phyloP scores from a whole-genome alignment of 2,329 filamentous ascomycete genomes.

The Fusarium sarcochroum region DNA sequence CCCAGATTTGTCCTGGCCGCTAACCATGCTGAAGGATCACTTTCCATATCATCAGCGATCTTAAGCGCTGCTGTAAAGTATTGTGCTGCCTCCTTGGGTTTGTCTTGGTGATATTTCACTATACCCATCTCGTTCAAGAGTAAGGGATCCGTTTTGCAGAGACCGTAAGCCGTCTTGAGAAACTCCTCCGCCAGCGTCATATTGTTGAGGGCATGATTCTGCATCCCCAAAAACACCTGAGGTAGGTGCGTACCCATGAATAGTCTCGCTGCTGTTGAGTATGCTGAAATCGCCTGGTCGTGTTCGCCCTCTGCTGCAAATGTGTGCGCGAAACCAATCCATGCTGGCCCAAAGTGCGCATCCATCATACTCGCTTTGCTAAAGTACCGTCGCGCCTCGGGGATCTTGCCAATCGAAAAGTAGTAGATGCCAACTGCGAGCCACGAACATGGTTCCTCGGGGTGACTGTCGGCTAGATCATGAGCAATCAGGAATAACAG shows the following conservation, averaged over 20 bases:
- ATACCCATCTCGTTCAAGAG: slow-evolving; percentile 96
- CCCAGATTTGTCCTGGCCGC: slow-evolving; percentile 89
- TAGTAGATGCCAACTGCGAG: slow-evolving; percentile 97
- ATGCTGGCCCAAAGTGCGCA: slow-evolving; percentile 95
- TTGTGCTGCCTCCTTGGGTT: slow-evolving; percentile 79
- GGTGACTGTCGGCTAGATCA: slow-evolving; percentile 91
- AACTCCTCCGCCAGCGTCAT: slow-evolving; percentile 95
- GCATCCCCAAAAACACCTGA: slow-evolving; percentile 97
- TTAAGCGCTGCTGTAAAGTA: slow-evolving; percentile 84
- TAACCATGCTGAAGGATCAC: slow-evolving; percentile 85
- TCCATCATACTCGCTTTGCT: slow-evolving; percentile 98
- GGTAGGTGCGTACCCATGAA: slow-evolving; percentile 98
- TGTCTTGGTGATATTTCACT: slow-evolving; percentile 93
- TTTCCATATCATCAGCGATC: slow-evolving; percentile 84
- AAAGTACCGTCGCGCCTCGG: slow-evolving; percentile 95
- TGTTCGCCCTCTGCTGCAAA: slow-evolving; percentile 98
- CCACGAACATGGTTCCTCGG: slow-evolving; percentile 92
- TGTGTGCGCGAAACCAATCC: slow-evolving; percentile 99
- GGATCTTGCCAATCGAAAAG: slow-evolving; percentile 87
- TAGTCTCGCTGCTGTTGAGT: slow-evolving; percentile 92
- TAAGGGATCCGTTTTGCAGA: slow-evolving; percentile 88
- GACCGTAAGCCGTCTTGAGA: slow-evolving; percentile 85
- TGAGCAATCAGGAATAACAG: slow-evolving; percentile 92
- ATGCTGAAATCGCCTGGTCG: slow-evolving; percentile 97
- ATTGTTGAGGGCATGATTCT: slow-evolving; percentile 96